Evolutionary conservation across 164 flowering plant species (phyloP), one percentile per base, ranked within the genome.

Genomic region (Chimonanthus praecox): DNA sequence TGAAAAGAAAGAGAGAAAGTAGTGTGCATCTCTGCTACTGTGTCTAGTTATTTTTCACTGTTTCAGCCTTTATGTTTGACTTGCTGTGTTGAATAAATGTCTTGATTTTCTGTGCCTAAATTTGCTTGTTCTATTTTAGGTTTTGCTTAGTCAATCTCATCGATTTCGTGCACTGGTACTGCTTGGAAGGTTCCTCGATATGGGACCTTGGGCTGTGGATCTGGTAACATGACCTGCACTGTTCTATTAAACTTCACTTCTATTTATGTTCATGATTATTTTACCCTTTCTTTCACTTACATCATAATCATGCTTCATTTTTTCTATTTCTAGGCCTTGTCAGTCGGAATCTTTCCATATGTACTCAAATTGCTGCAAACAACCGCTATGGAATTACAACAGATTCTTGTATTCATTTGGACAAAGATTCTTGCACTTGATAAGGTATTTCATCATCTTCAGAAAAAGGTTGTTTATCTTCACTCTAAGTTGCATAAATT

Each of bases 191-290:
- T 95, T 95, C 79, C 90, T 94, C 69, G 97, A 92, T 78, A 94
- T 92, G 97, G 99, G 99, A 69, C 88, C 94, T 50, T 92, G 99
- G 99, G 98, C 99, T 78, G 99, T 95, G 45, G 94, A 94, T 82
- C 88, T 91, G 97, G 98, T 94, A 88, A 18, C 60, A 54, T 54
- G 16, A 54, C 60, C 50, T 68, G 33, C 51, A 68, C 47, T 68
- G 6, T 47, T 6, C 47, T 69, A 7, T 8, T 49, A 6, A 9
- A 66, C 5, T 6, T 50, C 51, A 3, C 61, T 67, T 44, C 10
- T 49, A 15, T n/a, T 15, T 51, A 4, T 50, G 16, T 54, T 54
- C 16, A n/a, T 54, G 16, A 54, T 11, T 10, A 11, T 49, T 3
- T 67, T 67, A 33, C 71, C 4, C 8, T 8, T 63, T 7, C 11